Conservation (phyloP, 768 basidiomycete genomes). For the Tulasnella sp. region DNA sequence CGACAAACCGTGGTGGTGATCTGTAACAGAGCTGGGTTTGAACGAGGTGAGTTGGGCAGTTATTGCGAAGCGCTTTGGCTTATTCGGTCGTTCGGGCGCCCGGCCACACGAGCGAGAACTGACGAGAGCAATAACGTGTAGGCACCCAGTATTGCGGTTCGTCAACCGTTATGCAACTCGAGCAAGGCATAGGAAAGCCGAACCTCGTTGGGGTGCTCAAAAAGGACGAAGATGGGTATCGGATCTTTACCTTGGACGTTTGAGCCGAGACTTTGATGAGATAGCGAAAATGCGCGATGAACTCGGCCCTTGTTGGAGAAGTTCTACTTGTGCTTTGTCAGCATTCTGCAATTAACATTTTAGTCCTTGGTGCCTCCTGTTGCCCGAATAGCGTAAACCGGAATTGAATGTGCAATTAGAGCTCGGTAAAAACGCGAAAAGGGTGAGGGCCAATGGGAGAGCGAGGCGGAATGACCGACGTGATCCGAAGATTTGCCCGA, state of each 20-base stretch:
- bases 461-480: not conserved
- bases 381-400: not conserved
- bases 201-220: constrained; percentile 47
- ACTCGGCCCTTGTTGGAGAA: not conserved
- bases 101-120: not conserved
- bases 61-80: not conserved
- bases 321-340: not conserved
- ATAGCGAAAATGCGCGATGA: not conserved
- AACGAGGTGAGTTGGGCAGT: constrained; percentile 48
- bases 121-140: constrained; percentile 22
- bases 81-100: not conserved
- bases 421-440: not conserved
- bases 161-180: constrained; percentile 52
- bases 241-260: not conserved
- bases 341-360: not conserved
- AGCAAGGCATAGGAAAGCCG: constrained; percentile 37
- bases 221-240: constrained; percentile 37
- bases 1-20: constrained; percentile 54
- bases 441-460: not conserved
- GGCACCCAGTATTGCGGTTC: constrained; percentile 67
- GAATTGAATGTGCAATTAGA: not conserved
- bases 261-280: not conserved
- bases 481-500: not conserved
- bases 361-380: not conserved
- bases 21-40: constrained; percentile 69